Evolutionary conservation across 768 basidiomycete species (phyloP).

Genomic region (Xerocomellus intermedius): DNA sequence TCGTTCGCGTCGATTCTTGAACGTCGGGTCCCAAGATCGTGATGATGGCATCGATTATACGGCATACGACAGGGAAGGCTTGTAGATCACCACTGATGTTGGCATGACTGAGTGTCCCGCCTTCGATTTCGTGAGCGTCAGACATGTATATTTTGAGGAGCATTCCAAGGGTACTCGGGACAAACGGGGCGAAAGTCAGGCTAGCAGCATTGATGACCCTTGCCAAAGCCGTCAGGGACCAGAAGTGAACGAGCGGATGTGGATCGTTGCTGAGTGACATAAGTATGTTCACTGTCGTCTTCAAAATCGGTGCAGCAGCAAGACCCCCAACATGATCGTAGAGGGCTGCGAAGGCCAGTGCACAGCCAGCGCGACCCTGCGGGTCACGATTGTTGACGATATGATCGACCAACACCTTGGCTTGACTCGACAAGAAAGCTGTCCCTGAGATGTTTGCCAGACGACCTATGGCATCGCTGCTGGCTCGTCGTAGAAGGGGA

Average conservation of each 20-base stretch:
- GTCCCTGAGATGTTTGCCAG: conserved; percentile 82
- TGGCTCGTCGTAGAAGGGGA: conserved; percentile 66
- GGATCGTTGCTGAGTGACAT: conserved; percentile 96
- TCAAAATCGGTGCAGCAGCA: conserved; percentile 91
- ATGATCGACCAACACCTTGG: conserved; percentile 88
- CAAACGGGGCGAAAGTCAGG: conserved; percentile 86
- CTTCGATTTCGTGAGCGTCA: conserved; percentile 91
- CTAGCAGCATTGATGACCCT: conserved; percentile 90
- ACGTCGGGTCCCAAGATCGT: conserved; percentile 94
- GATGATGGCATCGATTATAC: conserved; percentile 90
- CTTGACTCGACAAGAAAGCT: conserved; percentile 78
- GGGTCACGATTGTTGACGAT: conserved; percentile 95
- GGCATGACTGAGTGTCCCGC: conserved; percentile 76
- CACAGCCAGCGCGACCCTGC: conserved; percentile 88
- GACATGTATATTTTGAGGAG: conserved; percentile 85
- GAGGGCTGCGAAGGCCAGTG: conserved; percentile 87
- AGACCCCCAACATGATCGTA: conserved; percentile 91
- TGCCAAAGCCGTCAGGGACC: conserved; percentile 82
- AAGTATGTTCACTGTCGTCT: conserved; percentile 92
- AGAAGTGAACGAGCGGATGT: conserved; percentile 94
- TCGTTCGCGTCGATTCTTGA: conserved; percentile 77
- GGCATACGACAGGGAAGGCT: conserved; percentile 87
- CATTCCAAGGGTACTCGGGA: conserved; percentile 85
- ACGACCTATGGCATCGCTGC: conserved; percentile 87
- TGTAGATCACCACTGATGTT: conserved; percentile 91